Conservation (phyloP, 208 protist species). For the Leptomonas pyrrhocoris region DNA sequence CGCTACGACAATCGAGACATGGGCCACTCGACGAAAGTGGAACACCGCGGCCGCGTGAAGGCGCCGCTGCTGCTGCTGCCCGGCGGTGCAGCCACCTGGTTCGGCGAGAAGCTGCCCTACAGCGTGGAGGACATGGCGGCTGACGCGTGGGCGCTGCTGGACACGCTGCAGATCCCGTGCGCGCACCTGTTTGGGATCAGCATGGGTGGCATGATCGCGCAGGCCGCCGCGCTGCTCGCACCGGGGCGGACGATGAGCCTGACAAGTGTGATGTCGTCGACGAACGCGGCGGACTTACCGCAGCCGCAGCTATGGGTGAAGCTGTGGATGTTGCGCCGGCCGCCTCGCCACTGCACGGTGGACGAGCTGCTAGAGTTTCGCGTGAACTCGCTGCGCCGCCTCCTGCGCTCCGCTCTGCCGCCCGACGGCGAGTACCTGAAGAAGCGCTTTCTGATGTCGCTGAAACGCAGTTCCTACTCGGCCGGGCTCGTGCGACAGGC, state of each 20-base stretch:
- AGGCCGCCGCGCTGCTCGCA: constrained; percentile 57
- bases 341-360: constrained; percentile 56
- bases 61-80: constrained; percentile 59
- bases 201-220: constrained; percentile 85
- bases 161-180: constrained; percentile 48
- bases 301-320: constrained; percentile 75
- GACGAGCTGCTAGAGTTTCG: constrained; percentile 79
- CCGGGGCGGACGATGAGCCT: constrained; percentile 62
- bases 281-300: constrained; percentile 70
- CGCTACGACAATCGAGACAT: constrained; percentile 85
- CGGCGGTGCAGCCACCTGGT: constrained; percentile 34
- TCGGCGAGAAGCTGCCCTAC: constrained; percentile 78
- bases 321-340: constrained; percentile 73
- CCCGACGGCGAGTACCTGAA: constrained; percentile 71
- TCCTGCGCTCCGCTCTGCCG: constrained; percentile 54
- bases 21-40: constrained; percentile 77
- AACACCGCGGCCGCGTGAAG: constrained; percentile 48
- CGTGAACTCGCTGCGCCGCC: constrained; percentile 44
- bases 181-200: constrained; percentile 82
- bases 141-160: constrained; percentile 67
- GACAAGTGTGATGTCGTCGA: constrained; percentile 82
- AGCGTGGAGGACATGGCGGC: constrained; percentile 70
- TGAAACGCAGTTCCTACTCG: constrained; percentile 61
- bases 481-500: constrained; percentile 73
- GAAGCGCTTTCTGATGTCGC: constrained; percentile 58